phyloP scores from a whole-genome alignment of 495 filamentous ascomycete species.

The Penicillium diatomitis region DNA sequence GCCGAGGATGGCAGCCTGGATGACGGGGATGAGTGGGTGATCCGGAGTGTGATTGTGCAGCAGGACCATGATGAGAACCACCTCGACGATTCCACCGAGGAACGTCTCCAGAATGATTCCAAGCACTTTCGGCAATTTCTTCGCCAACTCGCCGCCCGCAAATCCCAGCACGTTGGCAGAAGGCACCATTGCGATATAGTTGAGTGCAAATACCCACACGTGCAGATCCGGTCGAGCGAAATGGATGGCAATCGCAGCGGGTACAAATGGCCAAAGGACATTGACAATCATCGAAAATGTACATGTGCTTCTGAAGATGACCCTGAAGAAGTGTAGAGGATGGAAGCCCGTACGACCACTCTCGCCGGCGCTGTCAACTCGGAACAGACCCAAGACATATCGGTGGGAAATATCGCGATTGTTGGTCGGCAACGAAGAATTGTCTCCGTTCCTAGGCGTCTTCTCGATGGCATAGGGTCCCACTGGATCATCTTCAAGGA shows the following conservation, averaged over 20 bases:
- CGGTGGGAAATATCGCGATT: conserved; percentile 12
- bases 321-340: conserved; percentile 48
- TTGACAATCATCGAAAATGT: conserved; percentile 50
- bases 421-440: conserved; percentile 15
- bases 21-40: conserved; percentile 50
- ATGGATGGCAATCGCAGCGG: conserved; percentile 55
- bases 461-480: no score
- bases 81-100: conserved; percentile 68
- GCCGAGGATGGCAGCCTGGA: conserved; percentile 74
- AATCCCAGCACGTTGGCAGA: conserved; percentile 84
- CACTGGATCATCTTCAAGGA: no score
- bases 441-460: no score
- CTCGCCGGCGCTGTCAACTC: conserved; percentile 54
- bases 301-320: conserved; percentile 52
- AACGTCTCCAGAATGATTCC: conserved; percentile 73
- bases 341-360: conserved; percentile 54
- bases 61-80: conserved; percentile 75
- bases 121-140: conserved; percentile 68
- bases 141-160: conserved; percentile 68
- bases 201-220: conserved; percentile 58
- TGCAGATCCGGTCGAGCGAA: conserved; percentile 53
- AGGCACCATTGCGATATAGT: conserved; percentile 79
- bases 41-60: conserved; percentile 30
- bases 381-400: conserved; percentile 20
- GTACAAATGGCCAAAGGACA: conserved; percentile 68